These are phyloP conservation scores for Fraxinus ornus DNA, from an alignment of 305 asterid genomes.

Conservation along the genomic window DNA sequence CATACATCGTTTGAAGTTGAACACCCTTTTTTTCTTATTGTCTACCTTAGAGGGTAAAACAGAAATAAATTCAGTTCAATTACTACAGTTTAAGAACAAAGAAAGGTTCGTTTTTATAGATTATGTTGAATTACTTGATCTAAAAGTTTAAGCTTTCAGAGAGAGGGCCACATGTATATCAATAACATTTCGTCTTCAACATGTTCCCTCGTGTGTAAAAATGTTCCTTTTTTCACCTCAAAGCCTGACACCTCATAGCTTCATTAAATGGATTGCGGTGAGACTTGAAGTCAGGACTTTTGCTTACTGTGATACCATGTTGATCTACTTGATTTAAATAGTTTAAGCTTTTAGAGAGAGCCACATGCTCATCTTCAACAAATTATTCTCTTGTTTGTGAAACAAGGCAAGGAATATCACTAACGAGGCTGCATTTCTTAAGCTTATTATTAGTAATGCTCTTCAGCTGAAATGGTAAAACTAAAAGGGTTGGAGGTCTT, in stretches of 20 bases:
- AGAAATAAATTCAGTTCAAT: not conserved
- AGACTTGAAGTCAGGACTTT: not conserved
- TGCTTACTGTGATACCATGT: not conserved
- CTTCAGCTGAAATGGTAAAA: not conserved
- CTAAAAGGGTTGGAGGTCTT: not conserved
- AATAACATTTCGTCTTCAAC: not conserved
- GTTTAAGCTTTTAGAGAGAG: not conserved
- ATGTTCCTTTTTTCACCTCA: not conserved
- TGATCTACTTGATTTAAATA: not conserved
- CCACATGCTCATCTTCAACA: not conserved
- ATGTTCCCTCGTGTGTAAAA: not conserved
- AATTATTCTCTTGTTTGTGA: not conserved
- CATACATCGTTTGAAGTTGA: not conserved
- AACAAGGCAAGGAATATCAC: not conserved
- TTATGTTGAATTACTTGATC: not conserved
- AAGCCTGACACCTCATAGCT: not conserved
- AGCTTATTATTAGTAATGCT: not conserved
- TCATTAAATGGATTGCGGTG: not conserved
- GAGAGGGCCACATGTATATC: not conserved
- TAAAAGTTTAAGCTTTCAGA: not conserved
- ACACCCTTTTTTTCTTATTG: not conserved
- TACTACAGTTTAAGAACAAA: not conserved
- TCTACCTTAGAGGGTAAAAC: not conserved
- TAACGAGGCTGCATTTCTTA: not conserved
- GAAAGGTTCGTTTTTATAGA: not conserved